Evolutionary conservation across 2,329 filamentous ascomycete genomes (phyloP).

Genomic region (Verticillium isaacii): DNA sequence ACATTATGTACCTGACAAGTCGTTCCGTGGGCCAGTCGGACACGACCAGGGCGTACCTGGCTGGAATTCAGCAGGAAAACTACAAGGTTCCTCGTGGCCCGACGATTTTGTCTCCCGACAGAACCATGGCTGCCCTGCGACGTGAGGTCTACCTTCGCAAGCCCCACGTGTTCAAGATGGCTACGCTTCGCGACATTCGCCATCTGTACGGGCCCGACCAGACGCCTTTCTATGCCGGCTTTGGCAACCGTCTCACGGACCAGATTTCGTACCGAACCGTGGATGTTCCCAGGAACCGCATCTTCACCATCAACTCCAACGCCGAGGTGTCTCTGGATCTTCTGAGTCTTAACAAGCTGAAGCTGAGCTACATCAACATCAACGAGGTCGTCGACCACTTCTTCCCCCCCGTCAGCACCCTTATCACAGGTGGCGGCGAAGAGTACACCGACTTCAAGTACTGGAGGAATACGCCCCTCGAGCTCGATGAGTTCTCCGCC

Average conservation of each 20-base stretch:
- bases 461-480: conserved; percentile 82
- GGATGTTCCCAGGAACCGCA: conserved; percentile 87
- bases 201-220: conserved; percentile 73
- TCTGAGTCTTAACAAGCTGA: conserved; percentile 86
- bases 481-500: conserved; percentile 83
- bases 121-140: conserved; percentile 87
- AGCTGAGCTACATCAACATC: conserved; percentile 96
- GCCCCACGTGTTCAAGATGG: conserved; percentile 99
- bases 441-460: conserved; percentile 97
- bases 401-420: conserved; percentile 84
- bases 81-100: conserved; percentile 84
- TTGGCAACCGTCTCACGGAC: conserved; percentile 93
- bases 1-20: conserved; percentile 96
- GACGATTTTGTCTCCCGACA: conserved; percentile 90
- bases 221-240: conserved; percentile 92
- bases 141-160: conserved; percentile 93
- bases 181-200: conserved; percentile 89
- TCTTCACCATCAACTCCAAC: conserved; percentile 98
- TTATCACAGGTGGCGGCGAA: conserved; percentile 86
- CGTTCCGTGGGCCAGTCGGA: conserved; percentile 92
- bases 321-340: conserved; percentile 91
- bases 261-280: conserved; percentile 94
- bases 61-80: conserved; percentile 82
- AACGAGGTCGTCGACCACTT: conserved; percentile 97
- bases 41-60: conserved; percentile 81